Conservation (phyloP, 306 rosid species). For the Glycine soja region DNA sequence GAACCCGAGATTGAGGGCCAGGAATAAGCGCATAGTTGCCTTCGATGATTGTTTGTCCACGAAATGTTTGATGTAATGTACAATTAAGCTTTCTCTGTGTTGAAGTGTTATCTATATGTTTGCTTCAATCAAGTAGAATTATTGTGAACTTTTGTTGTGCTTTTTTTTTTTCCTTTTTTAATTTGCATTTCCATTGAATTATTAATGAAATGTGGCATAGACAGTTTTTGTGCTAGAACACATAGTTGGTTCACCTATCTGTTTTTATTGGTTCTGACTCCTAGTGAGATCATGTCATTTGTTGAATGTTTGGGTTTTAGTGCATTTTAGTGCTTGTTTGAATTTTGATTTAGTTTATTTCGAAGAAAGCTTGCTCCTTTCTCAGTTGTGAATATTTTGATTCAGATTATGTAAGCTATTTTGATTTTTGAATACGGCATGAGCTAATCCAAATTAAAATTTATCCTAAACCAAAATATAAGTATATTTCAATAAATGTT, state of each 20-base stretch:
- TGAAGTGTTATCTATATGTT: background rate
- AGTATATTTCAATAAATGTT: background rate
- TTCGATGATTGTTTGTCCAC: constrained; percentile 76
- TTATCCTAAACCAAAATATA: background rate
- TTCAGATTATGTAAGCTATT: background rate
- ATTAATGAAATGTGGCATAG: background rate
- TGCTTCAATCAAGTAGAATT: background rate
- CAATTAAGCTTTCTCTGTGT: constrained; percentile 58
- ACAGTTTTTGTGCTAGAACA: background rate
- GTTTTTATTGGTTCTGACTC: background rate
- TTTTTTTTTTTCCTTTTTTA: too few species aligned
- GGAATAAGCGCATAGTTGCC: constrained; percentile 69
- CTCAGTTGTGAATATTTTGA: background rate
- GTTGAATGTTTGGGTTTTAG: background rate
- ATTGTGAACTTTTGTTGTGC: background rate
- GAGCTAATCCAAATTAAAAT: background rate
- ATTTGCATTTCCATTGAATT: too few species aligned
- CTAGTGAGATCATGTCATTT: background rate
- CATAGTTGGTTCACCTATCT: background rate
- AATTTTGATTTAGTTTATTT: background rate
- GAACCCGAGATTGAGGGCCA: constrained; percentile 74
- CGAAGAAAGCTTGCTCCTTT: background rate
- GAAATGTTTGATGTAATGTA: constrained; percentile 97
- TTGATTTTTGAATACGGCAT: background rate
- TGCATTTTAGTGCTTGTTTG: background rate